Evolutionary conservation across 1,284 basidiomycete species (phyloP), one percentile per base, ranked within the genome.

Genomic region (Chalciporus sp.): DNA sequence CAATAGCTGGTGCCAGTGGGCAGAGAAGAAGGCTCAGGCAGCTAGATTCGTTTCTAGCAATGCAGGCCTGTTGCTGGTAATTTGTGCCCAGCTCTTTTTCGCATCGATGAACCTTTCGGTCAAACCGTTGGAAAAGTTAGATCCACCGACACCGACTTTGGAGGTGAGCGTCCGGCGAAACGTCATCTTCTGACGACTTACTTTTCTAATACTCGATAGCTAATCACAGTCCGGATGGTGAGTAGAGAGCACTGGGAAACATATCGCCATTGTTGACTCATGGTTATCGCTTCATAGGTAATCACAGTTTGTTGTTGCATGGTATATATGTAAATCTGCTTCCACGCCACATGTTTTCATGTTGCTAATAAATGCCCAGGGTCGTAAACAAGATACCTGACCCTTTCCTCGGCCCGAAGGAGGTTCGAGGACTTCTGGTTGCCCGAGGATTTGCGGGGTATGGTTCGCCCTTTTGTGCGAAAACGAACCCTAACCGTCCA

Each of bases 331-430:
- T 75, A 61, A 31, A 68, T 40, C n/a, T 11, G 27, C 68, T 8
- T 12, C 14, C 19, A 8, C 3, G 12, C 16, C 20, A 20, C 9
- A 42, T 20, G 6, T n/a, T 19, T 33, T 40, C 17, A 33, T 14
- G 39, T 27, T 47, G 14, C 48, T 53, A 29, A 49, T 29, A n/a
- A 10, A 37, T 16, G 10, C 33, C 1, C 43, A 85, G 83, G 81
- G 54, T 75, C n/a, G 60, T 65, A 29, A 74, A 70, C n/a, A 74
- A 78, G 20, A 79, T 90, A 1, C 81, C 84, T 0, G 72, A 91
- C 61, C 88, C 88, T 0, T 70, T 86, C 48, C 61, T 85, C 3
- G 90, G 90, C 0, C 90, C 90, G 0, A 82, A 83, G 48, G 85
- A 78, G 2, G 80, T 92, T 3, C 78, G 90, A 27, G 52, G 72